Evolutionary conservation across 1,139 yeast species (phyloP).

Genomic region (Yamadazyma oceani): DNA sequence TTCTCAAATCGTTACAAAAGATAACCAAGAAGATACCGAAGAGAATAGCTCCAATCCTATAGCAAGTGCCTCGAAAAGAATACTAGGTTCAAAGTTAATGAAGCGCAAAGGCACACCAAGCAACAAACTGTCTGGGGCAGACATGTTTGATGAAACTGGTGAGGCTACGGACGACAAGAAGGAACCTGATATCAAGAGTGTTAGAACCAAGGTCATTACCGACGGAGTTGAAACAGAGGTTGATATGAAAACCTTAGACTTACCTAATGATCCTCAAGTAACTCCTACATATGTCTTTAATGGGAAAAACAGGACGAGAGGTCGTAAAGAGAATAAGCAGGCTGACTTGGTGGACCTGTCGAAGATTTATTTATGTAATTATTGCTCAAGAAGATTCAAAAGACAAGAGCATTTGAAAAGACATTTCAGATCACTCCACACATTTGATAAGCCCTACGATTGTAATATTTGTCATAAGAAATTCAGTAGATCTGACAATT

Average conservation of each 20-base stretch:
- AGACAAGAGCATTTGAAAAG: conserved; percentile 80
- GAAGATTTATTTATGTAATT: conserved; percentile 45
- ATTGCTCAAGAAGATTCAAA: conserved; percentile 64
- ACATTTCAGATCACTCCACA: conserved; percentile 72
- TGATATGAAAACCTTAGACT: conserved; percentile 40
- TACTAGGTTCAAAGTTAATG: conserved; percentile 40
- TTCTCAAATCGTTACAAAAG: conserved; percentile 7
- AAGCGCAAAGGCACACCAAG: conserved; percentile 12
- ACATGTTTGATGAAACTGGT: not conserved
- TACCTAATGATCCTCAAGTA: conserved; percentile 43
- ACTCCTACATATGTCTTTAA: conserved; percentile 36
- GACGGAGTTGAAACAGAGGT: conserved; percentile 43
- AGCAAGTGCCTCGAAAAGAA: conserved; percentile 40
- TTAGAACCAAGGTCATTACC: conserved; percentile 24
- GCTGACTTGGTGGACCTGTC: conserved; percentile 44
- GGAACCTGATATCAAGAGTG: conserved; percentile 18
- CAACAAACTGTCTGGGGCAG: no score
- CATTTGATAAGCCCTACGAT: conserved; percentile 72
- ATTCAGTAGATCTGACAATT: conserved; percentile 73
- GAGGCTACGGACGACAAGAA: conserved; percentile 13
- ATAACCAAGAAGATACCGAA: conserved; percentile 2
- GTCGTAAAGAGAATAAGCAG: conserved; percentile 48
- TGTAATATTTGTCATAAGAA: conserved; percentile 71
- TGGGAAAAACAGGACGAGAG: conserved; percentile 40
- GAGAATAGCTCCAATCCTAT: conserved; percentile 15